Evolutionary conservation across 2,329 filamentous ascomycete genomes (phyloP), one percentile per base, ranked within the genome.

Genomic region (Tolypocladium album): DNA sequence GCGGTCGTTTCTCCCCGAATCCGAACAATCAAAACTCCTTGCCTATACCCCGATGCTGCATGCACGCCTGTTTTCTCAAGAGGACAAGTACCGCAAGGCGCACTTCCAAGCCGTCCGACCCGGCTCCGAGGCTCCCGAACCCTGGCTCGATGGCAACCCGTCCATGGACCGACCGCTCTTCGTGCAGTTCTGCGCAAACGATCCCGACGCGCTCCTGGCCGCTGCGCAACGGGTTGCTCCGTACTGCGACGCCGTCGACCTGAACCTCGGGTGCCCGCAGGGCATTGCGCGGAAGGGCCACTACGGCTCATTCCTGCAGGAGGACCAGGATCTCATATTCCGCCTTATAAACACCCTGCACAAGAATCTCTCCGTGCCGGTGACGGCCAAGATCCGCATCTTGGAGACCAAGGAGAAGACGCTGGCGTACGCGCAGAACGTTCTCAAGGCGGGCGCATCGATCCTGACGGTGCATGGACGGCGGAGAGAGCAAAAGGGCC

Each of bases 1-100:
- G n/a, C 87, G 94, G 66, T 97, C 92, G 8, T 97, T 96, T 75
- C 85, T 97, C 67, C 81, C 89, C 1, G 75, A 86, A 7, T 78
- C 85, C 56, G 79, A 86, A 59, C 82, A 84, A 55, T 79, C 81
- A 59, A 82, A 80, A 27, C 78, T 97, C 40, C 83, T 97, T 53
- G 89, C 91, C 56, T 99, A 99, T 72, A 91, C 92, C 1, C 94
- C 94, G 56, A 99, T 99, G 94, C 83, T 96, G 63, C 94, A 99
- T 73, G 92, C 94, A 3, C 89, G 92, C 59, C 82, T 97, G 64
- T 99, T 95, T 72, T 81, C 82, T 53, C 88, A 96, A 63, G 86
- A 83, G 13, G 77, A 84, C 24, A 87, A 87, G 63, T 95, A 96
- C 74, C 87, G 93, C 66, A 81, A 85, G 58, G 79, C 86, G 11